Conservation (phyloP, 1,284 basidiomycete species). For the Leccinum colubrinum region DNA sequence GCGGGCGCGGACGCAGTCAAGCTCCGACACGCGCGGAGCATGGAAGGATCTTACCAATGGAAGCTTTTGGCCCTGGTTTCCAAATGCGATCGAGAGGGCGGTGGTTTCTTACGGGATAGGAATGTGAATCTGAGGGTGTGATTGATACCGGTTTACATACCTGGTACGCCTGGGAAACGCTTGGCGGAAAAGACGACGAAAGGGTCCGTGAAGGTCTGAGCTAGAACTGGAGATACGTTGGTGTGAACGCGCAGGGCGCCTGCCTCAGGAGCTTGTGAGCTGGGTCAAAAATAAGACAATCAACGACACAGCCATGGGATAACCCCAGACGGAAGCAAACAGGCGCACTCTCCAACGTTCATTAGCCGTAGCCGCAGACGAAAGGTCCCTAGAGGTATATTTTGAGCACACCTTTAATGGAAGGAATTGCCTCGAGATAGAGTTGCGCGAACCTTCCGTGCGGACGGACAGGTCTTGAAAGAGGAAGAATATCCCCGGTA, state of each 20-base stretch:
- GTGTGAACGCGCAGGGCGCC: constrained; percentile 65
- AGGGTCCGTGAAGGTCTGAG: constrained; percentile 81
- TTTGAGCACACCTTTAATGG: constrained; percentile 22
- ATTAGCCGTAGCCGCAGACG: constrained; percentile 77
- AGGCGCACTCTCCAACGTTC: constrained; percentile 80
- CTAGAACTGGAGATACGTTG: constrained; percentile 69
- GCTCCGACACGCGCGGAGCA: constrained; percentile 23
- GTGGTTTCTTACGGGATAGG: constrained; percentile 64
- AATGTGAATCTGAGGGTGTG: constrained; percentile 10
- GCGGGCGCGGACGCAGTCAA: constrained; percentile 23
- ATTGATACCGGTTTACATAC: constrained; percentile 43
- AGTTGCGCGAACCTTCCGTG: constrained; percentile 63
- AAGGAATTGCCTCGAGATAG: constrained; percentile 25
- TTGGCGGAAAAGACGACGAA: constrained; percentile 93
- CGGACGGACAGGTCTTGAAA: constrained; percentile 87
- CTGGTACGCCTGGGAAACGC: constrained; percentile 89
- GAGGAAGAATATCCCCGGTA: constrained; percentile 84
- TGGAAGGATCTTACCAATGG: constrained; percentile 61
- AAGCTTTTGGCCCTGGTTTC: constrained; percentile 88
- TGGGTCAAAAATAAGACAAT: constrained; percentile 35
- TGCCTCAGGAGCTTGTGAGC: constrained; percentile 69
- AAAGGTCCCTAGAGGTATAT: constrained; percentile 55
- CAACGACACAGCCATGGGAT: constrained; percentile 21
- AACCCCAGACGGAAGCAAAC: constrained; percentile 17
- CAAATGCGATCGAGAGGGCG: constrained; percentile 86